Conservation (phyloP, 805 yeast species). For the Candida maris region DNA sequence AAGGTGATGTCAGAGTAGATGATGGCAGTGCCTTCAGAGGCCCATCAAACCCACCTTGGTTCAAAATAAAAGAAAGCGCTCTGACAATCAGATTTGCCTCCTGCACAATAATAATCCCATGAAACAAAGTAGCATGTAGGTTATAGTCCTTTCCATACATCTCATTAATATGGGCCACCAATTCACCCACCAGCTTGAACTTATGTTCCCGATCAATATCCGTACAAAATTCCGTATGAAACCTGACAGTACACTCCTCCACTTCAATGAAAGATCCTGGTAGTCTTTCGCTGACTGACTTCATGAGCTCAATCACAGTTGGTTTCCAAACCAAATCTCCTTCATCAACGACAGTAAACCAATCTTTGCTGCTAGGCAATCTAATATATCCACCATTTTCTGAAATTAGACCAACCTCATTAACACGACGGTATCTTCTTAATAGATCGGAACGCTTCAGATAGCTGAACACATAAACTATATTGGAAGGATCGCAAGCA, state of each 20-base stretch:
- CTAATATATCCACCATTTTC: slow-evolving; percentile 85
- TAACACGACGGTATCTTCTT: slow-evolving; percentile 60
- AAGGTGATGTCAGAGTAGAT: slow-evolving; percentile 20
- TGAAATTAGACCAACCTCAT: slow-evolving; percentile 77
- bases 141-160: slow-evolving; percentile 52
- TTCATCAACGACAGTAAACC: slow-evolving; percentile 63
- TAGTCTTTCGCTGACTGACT: slow-evolving; percentile 65
- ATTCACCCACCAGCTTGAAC: slow-evolving; percentile 71
- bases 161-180: slow-evolving; percentile 80
- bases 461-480: slow-evolving; percentile 69
- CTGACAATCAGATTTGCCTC: slow-evolving; percentile 54
- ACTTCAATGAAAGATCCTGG: slow-evolving; percentile 73
- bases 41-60: slow-evolving; percentile 22
- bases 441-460: slow-evolving; percentile 63
- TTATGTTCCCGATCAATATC: slow-evolving; percentile 61
- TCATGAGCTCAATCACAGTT: slow-evolving; percentile 50
- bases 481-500: slow-evolving; percentile 52
- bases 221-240: slow-evolving; percentile 68
- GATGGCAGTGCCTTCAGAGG: slow-evolving; percentile 18
- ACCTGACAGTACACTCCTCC: slow-evolving; percentile 72
- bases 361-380: slow-evolving; percentile 44
- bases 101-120: slow-evolving; percentile 68
- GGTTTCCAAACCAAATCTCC: slow-evolving; percentile 57
- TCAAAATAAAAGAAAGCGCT: slow-evolving; percentile 52
- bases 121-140: slow-evolving; percentile 74